Conservation (phyloP, 805 yeast genomes). For the Blastobotrys americana region DNA sequence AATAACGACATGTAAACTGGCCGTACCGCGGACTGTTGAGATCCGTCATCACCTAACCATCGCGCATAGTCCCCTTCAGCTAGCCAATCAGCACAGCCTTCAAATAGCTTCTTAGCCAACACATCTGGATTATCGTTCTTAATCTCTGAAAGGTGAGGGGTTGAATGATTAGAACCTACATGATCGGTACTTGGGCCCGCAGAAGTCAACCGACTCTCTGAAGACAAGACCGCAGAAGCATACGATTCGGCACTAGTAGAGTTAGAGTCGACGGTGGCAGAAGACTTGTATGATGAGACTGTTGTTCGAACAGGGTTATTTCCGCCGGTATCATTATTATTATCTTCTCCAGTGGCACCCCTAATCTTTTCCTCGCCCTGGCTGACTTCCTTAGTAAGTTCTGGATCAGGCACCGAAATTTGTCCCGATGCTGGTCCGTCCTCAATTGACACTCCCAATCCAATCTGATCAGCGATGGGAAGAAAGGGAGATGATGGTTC, state of each 20-base stretch:
- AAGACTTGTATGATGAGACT: too few relatives aligned
- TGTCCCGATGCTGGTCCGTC: not conserved
- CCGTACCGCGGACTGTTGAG: conserved; percentile 28
- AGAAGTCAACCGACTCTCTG: not conserved
- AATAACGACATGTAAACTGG: conserved; percentile 34
- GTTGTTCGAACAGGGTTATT: not conserved
- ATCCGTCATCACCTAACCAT: conserved; percentile 32
- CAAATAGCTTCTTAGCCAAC: conserved; percentile 13
- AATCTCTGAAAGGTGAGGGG: not conserved
- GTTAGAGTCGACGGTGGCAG: not conserved
- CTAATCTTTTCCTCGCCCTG: too few relatives aligned
- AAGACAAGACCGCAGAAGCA: not conserved
- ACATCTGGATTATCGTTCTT: not conserved
- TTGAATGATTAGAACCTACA: not conserved
- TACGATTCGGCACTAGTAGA: not conserved
- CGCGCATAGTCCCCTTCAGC: conserved; percentile 38
- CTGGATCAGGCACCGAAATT: not conserved
- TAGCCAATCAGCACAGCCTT: conserved; percentile 12
- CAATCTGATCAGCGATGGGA: not conserved
- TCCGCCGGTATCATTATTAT: too few relatives aligned
- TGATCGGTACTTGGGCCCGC: not conserved
- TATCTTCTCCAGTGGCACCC: too few relatives aligned
- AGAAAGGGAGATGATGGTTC: conserved; percentile 6
- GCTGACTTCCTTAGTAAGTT: not conserved
- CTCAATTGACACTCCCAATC: conserved; percentile 1